These are phyloP conservation scores for Colletotrichum sp. DNA, from an alignment of 2,329 filamentous ascomycete species.

Conservation along the genomic window DNA sequence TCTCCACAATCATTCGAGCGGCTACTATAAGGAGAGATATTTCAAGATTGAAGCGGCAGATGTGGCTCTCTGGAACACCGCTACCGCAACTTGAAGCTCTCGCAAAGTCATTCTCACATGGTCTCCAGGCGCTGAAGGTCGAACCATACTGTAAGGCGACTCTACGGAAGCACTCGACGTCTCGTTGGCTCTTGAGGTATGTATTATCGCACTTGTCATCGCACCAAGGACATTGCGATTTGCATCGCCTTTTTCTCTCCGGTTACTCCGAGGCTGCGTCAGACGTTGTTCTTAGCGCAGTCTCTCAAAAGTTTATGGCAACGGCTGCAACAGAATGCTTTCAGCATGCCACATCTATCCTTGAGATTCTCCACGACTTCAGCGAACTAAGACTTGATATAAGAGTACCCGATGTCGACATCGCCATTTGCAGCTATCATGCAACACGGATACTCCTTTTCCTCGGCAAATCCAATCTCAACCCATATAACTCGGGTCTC, in stretches of 20 bases:
- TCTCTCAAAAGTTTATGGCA: not conserved
- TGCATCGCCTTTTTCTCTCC: constrained; percentile 45
- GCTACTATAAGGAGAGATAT: constrained; percentile 25
- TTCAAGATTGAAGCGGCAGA: constrained; percentile 23
- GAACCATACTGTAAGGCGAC: not conserved
- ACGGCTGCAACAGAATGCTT: not conserved
- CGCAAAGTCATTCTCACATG: constrained; percentile 13
- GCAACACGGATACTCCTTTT: not conserved
- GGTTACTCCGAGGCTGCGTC: constrained; percentile 45
- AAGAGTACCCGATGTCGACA: not conserved
- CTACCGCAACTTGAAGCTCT: constrained; percentile 12
- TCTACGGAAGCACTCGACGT: not conserved
- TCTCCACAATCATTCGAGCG: constrained; percentile 19
- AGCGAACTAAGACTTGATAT: not conserved
- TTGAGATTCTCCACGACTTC: not conserved
- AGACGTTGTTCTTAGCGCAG: not conserved
- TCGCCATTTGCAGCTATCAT: not conserved
- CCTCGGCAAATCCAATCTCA: not conserved
- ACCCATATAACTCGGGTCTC: not conserved
- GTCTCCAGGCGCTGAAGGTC: not conserved
- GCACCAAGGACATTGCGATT: constrained; percentile 32
- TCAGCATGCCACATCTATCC: not conserved
- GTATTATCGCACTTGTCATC: constrained; percentile 17
- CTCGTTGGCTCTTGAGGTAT: constrained; percentile 23
- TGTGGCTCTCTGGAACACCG: not conserved